These are phyloP conservation scores for Marchantia paleacea DNA, from an alignment of 225 moss, liverwort and hornwort species.

Conservation along the genomic window DNA sequence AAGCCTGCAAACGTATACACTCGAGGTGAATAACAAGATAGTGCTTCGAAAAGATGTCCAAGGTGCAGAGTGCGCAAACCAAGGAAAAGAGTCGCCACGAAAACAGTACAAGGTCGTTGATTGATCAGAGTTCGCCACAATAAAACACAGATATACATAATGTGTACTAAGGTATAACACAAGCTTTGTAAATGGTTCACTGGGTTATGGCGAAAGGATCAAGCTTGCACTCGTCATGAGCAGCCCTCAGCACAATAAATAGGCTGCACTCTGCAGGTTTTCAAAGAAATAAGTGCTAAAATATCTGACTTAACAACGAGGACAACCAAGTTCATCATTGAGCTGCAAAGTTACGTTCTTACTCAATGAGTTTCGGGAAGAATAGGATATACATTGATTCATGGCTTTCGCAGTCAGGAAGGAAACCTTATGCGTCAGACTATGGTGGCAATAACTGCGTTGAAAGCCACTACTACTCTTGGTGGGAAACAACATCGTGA, in stretches of 20 bases:
- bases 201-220: not conserved
- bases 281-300: too few species aligned
- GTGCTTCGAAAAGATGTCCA: not conserved
- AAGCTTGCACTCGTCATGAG: not conserved
- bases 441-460: not conserved
- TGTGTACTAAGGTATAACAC: not conserved
- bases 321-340: too few species aligned
- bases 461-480: not conserved
- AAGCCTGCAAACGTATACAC: slow-evolving; percentile 64
- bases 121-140: too few species aligned
- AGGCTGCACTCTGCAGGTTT: too few species aligned
- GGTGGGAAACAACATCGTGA: not conserved
- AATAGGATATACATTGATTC: not conserved
- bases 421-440: slow-evolving; percentile 5
- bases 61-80: not conserved
- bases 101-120: too few species aligned
- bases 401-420: not conserved
- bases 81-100: not conserved
- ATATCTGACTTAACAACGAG: too few species aligned
- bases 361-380: not conserved
- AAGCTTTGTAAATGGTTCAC: not conserved
- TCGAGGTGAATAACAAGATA: not conserved
- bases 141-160: too few species aligned
- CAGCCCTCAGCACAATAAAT: not conserved
- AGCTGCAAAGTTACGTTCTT: not conserved